Evolutionary conservation across 2,329 filamentous ascomycete genomes (phyloP).

Genomic region (Trematosphaeria pertusa): DNA sequence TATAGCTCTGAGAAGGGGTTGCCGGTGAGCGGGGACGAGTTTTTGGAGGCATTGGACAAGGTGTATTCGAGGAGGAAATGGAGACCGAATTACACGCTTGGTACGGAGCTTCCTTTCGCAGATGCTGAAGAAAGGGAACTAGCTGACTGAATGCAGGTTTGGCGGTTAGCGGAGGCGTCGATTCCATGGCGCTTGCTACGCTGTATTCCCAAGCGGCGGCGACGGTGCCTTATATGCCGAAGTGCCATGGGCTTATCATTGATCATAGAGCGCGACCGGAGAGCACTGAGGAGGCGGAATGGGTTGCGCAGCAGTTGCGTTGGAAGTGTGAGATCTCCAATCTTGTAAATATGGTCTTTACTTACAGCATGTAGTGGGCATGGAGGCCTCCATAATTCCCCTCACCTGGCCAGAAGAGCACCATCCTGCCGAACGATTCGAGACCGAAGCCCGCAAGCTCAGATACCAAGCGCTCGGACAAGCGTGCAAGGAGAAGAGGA

Average conservation of each 20-base stretch:
- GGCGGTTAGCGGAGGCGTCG: slow-evolving; percentile 89
- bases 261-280: slow-evolving; percentile 65
- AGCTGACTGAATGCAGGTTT: slow-evolving; percentile 55
- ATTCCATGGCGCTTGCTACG: slow-evolving; percentile 94
- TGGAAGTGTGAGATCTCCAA: slow-evolving; percentile 49
- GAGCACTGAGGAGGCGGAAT: slow-evolving; percentile 62
- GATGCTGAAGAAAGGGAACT: neutral
- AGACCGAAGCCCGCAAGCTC: slow-evolving; percentile 74
- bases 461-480: slow-evolving; percentile 76
- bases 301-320: slow-evolving; percentile 55
- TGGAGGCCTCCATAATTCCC: slow-evolving; percentile 40
- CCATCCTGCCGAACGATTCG: slow-evolving; percentile 66
- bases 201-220: slow-evolving; percentile 61
- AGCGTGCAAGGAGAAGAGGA: slow-evolving; percentile 60
- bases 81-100: slow-evolving; percentile 14
- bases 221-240: slow-evolving; percentile 16
- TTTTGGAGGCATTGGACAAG: slow-evolving; percentile 22
- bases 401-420: slow-evolving; percentile 48
- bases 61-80: slow-evolving; percentile 10
- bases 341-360: neutral
- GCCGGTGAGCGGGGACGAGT: slow-evolving; percentile 37
- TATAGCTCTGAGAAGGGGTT: slow-evolving; percentile 28
- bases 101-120: slow-evolving; percentile 14
- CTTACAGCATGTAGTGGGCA: slow-evolving; percentile 33
- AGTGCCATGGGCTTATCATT: slow-evolving; percentile 64